Evolutionary conservation across 305 asterid genomes (phyloP).

Genomic region (Solanum chacoense): DNA sequence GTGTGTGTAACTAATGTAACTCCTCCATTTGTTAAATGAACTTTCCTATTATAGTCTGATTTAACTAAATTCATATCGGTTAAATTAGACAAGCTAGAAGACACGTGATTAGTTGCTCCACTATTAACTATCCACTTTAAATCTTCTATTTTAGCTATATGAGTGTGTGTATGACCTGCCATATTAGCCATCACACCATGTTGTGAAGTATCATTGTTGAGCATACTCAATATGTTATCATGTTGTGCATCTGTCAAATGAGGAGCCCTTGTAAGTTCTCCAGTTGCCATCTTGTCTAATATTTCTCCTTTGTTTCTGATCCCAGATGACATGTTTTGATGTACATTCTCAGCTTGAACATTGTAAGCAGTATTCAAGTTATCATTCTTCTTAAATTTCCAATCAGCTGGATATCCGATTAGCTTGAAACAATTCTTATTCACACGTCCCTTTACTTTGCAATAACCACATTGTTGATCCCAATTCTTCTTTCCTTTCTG

Average conservation of each 20-base stretch:
- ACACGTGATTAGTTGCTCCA: background rate
- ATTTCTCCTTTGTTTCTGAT: background rate
- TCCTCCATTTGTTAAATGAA: background rate
- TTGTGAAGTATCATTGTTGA: too few species aligned
- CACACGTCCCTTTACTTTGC: background rate
- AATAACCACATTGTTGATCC: background rate
- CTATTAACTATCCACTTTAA: background rate
- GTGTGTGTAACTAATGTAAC: background rate
- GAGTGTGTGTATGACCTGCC: background rate
- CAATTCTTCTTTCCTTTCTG: background rate
- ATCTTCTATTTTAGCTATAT: too few species aligned
- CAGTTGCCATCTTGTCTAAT: fast-evolving
- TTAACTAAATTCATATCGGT: background rate
- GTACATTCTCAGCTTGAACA: background rate
- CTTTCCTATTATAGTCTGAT: background rate
- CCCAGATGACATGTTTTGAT: background rate
- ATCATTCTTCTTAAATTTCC: background rate
- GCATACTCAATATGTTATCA: too few species aligned
- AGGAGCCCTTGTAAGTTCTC: background rate
- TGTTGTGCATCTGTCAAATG: background rate
- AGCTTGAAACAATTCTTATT: background rate
- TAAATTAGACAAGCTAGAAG: too few species aligned
- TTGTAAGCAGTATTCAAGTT: background rate
- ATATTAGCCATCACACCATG: background rate
- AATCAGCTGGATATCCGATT: background rate